These are phyloP conservation scores for Claviceps paspali DNA, from an alignment of 2,329 filamentous ascomycete species.

Conservation along the genomic window DNA sequence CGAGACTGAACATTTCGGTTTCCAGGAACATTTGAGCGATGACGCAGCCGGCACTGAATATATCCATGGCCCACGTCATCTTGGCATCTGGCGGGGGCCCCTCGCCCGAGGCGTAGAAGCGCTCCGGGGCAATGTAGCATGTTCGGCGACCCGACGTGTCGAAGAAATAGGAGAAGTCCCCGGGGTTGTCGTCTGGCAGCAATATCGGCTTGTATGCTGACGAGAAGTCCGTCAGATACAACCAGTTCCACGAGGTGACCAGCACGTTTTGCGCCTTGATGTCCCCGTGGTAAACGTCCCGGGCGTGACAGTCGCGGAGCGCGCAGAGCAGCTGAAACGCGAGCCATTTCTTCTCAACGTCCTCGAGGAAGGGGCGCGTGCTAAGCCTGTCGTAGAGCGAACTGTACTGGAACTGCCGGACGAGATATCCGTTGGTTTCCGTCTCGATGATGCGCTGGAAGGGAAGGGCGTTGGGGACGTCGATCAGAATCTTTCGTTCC, in stretches of 20 bases:
- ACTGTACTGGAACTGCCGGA: conserved; percentile 90
- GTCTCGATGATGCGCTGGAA: conserved; percentile 91
- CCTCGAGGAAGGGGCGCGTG: conserved; percentile 88
- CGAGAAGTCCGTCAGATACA: conserved; percentile 95
- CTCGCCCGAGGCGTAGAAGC: conserved; percentile 62
- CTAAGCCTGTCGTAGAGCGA: conserved; percentile 95
- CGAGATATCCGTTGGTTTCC: conserved; percentile 77
- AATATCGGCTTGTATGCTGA: conserved; percentile 89
- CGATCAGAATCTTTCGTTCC: conserved; percentile 62
- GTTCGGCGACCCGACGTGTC: conserved; percentile 83
- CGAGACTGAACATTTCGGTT: conserved; percentile 91
- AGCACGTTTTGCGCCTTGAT: conserved; percentile 97
- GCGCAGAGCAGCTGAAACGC: conserved; percentile 90
- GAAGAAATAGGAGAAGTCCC: conserved; percentile 96
- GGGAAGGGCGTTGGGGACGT: conserved; percentile 78
- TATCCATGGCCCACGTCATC: conserved; percentile 88
- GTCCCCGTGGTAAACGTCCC: conserved; percentile 87
- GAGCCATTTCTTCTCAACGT: conserved; percentile 98
- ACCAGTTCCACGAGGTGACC: conserved; percentile 98
- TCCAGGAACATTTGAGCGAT: conserved; percentile 95
- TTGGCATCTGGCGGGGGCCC: conserved; percentile 44
- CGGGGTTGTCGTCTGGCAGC: conserved; percentile 89
- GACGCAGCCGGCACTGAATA: conserved; percentile 93
- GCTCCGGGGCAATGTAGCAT: conserved; percentile 88
- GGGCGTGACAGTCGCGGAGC: conserved; percentile 76